A percentile compares a stretch with the other conserved stretches of the same genome.
Conservation (phyloP, 495 filamentous ascomycete species). For the Lepraria neglecta region DNA sequence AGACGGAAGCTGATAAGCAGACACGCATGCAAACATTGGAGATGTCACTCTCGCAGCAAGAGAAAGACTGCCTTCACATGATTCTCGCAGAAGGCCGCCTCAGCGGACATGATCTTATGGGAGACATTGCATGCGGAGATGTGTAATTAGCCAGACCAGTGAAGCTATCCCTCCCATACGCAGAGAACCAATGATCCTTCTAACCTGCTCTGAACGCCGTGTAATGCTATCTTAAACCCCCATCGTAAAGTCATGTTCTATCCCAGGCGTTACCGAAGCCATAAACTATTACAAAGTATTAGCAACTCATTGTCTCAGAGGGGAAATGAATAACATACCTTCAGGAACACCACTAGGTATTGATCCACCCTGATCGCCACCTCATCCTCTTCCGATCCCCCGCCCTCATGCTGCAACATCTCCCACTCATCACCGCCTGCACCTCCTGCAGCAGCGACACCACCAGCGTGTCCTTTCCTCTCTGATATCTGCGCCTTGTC, state of each 20-base stretch:
- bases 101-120: too few species aligned
- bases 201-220: background rate
- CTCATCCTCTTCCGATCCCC: slow-evolving; percentile 60
- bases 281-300: slow-evolving; percentile 57
- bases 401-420: slow-evolving; percentile 55
- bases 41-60: too few species aligned
- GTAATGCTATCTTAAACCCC: slow-evolving; percentile 54
- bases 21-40: too few species aligned
- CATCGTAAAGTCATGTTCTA: slow-evolving; percentile 99
- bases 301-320: background rate
- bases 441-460: slow-evolving; percentile 50
- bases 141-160: background rate
- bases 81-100: too few species aligned
- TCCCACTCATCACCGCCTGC: slow-evolving; percentile 78
- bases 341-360: slow-evolving; percentile 95
- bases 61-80: too few species aligned
- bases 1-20: too few species aligned
- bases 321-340: slow-evolving; percentile 39
- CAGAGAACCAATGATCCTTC: background rate
- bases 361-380: slow-evolving; percentile 93
- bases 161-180: background rate
- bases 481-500: slow-evolving; percentile 37
- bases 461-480: slow-evolving; percentile 40
- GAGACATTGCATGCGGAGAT: too few species aligned
- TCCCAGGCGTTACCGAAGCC: slow-evolving; percentile 90